Conservation (phyloP, 352 stramenopile species). For the Salisapilia sapeloensis region DNA sequence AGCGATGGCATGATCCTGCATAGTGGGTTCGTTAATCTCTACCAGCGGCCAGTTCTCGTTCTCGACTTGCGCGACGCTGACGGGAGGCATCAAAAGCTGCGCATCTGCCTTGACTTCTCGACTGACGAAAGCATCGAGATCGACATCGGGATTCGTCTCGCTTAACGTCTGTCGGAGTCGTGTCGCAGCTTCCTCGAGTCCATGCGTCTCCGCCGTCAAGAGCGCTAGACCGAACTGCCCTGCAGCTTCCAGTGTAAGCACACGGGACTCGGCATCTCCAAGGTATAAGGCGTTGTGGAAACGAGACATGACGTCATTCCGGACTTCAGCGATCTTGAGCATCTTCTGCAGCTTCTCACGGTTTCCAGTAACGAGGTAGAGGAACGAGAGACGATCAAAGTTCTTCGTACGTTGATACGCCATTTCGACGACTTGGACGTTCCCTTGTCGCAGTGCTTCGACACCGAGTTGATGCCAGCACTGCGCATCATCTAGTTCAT, state of each 20-base stretch:
- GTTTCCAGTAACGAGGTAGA: conserved; percentile 98
- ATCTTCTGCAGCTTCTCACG: conserved; percentile 98
- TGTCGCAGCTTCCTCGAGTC: conserved; percentile 88
- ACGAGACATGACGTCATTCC: conserved; percentile 95
- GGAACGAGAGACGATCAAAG: conserved; percentile 98
- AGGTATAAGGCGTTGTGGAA: conserved; percentile 98
- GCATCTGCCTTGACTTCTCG: conserved; percentile 50
- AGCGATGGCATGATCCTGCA: conserved; percentile 64
- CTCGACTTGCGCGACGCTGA: conserved; percentile 83
- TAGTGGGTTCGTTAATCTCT: conserved; percentile 85
- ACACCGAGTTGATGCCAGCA: conserved; percentile 96
- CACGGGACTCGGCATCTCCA: conserved; percentile 90
- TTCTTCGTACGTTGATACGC: conserved; percentile 99
- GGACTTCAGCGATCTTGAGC: conserved; percentile 98
- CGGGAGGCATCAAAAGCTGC: conserved; percentile 85
- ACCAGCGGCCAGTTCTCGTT: conserved; percentile 96
- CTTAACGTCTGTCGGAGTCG: conserved; percentile 85
- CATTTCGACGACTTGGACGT: conserved; percentile 99
- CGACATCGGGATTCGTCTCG: conserved; percentile 74
- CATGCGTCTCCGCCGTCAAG: conserved; percentile 92
- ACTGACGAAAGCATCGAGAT: conserved; percentile 41
- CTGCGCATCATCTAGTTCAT: conserved; percentile 89
- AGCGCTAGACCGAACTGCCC: conserved; percentile 94
- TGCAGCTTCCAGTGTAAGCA: conserved; percentile 91
- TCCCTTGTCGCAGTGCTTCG: conserved; percentile 96